phyloP scores from a whole-genome alignment of 2,329 filamentous ascomycete species.

The Fusarium scirpi region DNA sequence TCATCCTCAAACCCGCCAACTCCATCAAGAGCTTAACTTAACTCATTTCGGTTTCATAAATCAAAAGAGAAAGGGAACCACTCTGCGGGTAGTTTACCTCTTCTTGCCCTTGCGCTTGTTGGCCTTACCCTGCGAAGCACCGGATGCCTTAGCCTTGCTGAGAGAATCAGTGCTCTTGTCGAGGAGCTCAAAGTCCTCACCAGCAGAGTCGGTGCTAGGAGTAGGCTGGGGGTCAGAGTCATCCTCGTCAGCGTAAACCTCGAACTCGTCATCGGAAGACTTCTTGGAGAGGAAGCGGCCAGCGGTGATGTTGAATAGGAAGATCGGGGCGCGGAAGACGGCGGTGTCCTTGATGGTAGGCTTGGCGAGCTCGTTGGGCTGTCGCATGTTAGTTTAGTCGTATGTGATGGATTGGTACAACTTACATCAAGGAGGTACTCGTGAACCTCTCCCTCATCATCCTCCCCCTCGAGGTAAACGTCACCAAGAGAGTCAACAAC shows the following conservation, averaged over 20 bases:
- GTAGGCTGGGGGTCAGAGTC: constrained; percentile 65
- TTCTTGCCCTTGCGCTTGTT: constrained; percentile 68
- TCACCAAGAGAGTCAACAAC: constrained; percentile 93
- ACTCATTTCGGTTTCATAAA: constrained; percentile 3
- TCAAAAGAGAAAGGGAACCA: neutral
- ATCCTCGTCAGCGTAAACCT: constrained; percentile 56
- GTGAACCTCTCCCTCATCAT: constrained; percentile 84
- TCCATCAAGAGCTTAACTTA: constrained; percentile 4
- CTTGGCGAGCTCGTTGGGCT: constrained; percentile 82
- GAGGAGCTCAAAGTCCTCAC: constrained; percentile 72
- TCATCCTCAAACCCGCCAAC: constrained; percentile 13
- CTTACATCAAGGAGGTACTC: constrained; percentile 91
- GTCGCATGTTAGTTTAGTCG: constrained; percentile 32
- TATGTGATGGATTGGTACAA: constrained; percentile 37
- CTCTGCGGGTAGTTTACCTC: constrained; percentile 53
- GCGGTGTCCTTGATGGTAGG: constrained; percentile 87
- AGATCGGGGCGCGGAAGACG: constrained; percentile 81
- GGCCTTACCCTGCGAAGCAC: constrained; percentile 60
- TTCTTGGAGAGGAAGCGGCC: constrained; percentile 63
- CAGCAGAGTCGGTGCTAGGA: constrained; percentile 68
- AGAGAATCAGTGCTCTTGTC: constrained; percentile 71
- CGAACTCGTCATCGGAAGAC: constrained; percentile 52
- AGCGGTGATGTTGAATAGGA: constrained; percentile 71
- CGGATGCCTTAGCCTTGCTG: constrained; percentile 63
- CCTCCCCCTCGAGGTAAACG: constrained; percentile 93